These are phyloP conservation scores for Camillea tinctor DNA, from an alignment of 2,329 filamentous ascomycete species.

Conservation along the genomic window DNA sequence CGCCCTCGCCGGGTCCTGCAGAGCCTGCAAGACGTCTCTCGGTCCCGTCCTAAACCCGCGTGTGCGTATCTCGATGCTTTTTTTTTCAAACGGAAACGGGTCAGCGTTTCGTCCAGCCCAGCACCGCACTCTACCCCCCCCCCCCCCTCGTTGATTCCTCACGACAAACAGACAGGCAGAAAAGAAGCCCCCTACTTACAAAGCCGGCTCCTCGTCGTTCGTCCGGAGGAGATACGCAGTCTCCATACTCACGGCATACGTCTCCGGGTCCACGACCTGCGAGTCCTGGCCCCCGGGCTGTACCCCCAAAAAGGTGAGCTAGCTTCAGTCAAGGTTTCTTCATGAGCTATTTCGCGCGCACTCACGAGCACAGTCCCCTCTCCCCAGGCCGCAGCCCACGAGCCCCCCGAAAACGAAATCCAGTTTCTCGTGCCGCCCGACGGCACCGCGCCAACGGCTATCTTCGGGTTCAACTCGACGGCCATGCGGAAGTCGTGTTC, in stretches of 20 bases:
- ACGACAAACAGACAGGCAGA: too few relatives aligned
- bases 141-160: background rate
- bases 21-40: constrained; percentile 9
- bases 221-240: constrained; percentile 49
- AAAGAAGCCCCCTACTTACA: constrained; percentile 28
- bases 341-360: too few relatives aligned
- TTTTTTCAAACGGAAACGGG: too few relatives aligned
- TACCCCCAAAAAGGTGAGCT: background rate
- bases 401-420: constrained; percentile 46
- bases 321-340: too few relatives aligned
- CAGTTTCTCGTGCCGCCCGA: constrained; percentile 45
- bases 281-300: constrained; percentile 38
- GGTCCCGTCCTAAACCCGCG: constrained; percentile 12
- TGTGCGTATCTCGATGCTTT: constrained; percentile 15
- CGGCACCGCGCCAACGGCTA: constrained; percentile 41
- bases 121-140: too few relatives aligned
- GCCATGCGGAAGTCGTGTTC: constrained; percentile 52
- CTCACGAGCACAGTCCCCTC: too few relatives aligned
- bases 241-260: constrained; percentile 36
- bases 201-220: constrained; percentile 45
- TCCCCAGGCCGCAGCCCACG: constrained; percentile 49
- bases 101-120: too few relatives aligned
- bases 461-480: constrained; percentile 43
- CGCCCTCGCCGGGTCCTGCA: constrained; percentile 9
- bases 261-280: constrained; percentile 31